Base-by-base conservation (phyloP, 2,329 filamentous ascomycete species). In the Periconia sp. region DNA sequence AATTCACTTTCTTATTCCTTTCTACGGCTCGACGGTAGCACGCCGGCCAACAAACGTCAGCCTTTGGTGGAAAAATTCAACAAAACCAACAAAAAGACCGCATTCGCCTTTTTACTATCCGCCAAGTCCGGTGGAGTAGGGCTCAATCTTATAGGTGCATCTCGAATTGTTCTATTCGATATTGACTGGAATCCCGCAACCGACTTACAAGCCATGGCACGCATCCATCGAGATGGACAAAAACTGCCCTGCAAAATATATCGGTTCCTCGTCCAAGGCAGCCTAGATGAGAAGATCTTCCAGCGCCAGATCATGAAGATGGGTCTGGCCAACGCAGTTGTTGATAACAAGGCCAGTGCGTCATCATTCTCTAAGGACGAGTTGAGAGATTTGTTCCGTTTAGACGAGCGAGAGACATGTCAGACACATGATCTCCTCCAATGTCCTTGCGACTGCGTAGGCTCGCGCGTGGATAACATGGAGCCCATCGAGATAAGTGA, bases 151-250 rank as follows among this genome's bases (percentile, higher is more conserved):
- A 86, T 88, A 47, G 88, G 88, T 10, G 88, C 87, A 6, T 88
- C 85, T 31, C 82, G 88, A 19, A 80, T 91, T 2, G 76, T 90
- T 6, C 81, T 91, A 1, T 90, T 89, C 61, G 88, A 91, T 61
- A 82, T 88, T 9, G 88, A 90, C 71, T 91, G 88, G 88, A 91
- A 91, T 62, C 88, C 88, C 1, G 85, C 86, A 0, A 88, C 85
- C 0, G 88, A 91, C 62, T 75, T 88, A 18, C 88, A 91, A 68
- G 87, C 88, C 8, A 90, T 90, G 86, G 88, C 87, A 13, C 84
- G 88, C 14, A 87, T 90, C 45, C 87, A 90, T 66, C 82, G 88
- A 46, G 86, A 90, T 61, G 88, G 88, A 0, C 88, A 91, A 66
- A 88, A 86, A 67, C 74, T 79, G 11, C 83, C 82, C 3, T 88